Conservation (phyloP, 2,329 filamentous ascomycete genomes). For the Monilinia fructicola region DNA sequence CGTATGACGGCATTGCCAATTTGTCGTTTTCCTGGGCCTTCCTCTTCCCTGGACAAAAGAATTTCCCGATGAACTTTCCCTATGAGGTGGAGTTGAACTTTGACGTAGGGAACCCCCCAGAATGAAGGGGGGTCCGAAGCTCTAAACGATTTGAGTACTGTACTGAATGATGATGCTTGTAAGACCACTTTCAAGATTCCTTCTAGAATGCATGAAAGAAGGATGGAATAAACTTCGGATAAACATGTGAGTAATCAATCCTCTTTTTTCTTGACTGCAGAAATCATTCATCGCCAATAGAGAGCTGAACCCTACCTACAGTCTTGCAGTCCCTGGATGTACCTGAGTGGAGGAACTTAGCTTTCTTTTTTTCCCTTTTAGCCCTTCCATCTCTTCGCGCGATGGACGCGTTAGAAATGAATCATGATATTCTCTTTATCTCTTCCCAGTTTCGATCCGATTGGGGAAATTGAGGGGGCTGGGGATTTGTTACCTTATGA, state of each 20-base stretch:
- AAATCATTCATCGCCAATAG: neutral
- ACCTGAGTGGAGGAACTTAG: constrained; percentile 10
- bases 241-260: neutral
- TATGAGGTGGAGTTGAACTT: constrained; percentile 7
- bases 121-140: constrained; percentile 6
- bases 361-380: constrained; percentile 1
- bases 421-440: constrained; percentile 7
- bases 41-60: neutral
- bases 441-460: neutral
- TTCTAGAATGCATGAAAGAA: constrained; percentile 12
- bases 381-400: neutral
- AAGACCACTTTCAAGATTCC: neutral
- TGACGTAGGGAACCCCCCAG: constrained; percentile 7
- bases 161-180: constrained; percentile 9
- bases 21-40: constrained; percentile 22
- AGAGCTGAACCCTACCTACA: constrained; percentile 11
- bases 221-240: constrained; percentile 1
- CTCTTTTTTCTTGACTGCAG: neutral
- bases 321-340: neutral
- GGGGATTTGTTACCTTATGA: constrained; percentile 3
- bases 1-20: constrained; percentile 32
- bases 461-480: constrained; percentile 14
- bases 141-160: neutral
- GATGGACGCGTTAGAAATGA: constrained; percentile 5
- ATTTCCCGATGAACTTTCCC: neutral